Percentiles rank a stretch among this genome's conserved stretches.
Evolutionary conservation across 2,329 filamentous ascomycete genomes (phyloP).

Genomic region (Pseudocercospora fuligena): DNA sequence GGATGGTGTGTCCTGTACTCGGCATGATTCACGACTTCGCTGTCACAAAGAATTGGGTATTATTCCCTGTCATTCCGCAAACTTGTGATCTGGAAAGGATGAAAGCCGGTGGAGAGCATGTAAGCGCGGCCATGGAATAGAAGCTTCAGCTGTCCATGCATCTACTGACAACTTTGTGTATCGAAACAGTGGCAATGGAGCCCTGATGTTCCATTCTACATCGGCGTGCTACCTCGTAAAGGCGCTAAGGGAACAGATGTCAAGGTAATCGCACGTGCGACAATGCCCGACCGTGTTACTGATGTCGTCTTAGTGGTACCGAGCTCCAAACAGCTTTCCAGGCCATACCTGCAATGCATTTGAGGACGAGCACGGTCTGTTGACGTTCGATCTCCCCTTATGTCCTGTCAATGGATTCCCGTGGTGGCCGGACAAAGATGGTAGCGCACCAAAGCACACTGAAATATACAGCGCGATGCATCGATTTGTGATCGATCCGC

Average conservation of each 20-base stretch:
- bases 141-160: no score
- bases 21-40: slow-evolving; percentile 3
- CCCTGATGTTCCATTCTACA: neutral
- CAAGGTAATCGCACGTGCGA: neutral
- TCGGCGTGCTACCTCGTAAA: neutral
- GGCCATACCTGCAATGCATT: slow-evolving; percentile 1
- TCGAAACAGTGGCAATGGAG: neutral
- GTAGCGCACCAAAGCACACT: neutral
- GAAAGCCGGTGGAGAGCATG: neutral
- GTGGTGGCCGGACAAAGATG: neutral
- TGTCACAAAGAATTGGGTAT: neutral
- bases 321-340: neutral
- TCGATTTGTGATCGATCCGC: neutral
- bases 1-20: neutral
- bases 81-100: neutral
- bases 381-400: neutral
- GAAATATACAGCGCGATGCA: neutral
- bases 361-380: neutral
- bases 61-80: slow-evolving; percentile 1
- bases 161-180: no score
- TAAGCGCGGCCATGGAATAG: no score
- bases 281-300: neutral
- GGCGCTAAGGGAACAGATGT: neutral
- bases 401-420: neutral
- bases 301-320: neutral